These are phyloP conservation scores for Phyllosticta paracitricarpa DNA, from an alignment of 2,329 filamentous ascomycete genomes.

Conservation along the genomic window DNA sequence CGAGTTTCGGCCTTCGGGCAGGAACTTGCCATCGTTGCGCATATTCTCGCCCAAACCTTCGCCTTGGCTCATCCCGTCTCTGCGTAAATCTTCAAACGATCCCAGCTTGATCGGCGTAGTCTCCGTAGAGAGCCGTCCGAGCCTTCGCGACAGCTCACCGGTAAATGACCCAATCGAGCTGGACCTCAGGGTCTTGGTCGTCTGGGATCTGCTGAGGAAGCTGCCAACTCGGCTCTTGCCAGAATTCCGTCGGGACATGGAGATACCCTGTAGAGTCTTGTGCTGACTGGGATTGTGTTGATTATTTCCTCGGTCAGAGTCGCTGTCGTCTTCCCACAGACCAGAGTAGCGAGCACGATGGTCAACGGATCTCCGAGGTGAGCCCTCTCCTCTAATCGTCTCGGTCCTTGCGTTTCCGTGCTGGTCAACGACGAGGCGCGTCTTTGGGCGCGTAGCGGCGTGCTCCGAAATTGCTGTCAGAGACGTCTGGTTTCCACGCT, in stretches of 20 bases:
- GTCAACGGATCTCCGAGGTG: constrained; percentile 24
- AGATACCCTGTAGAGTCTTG: not conserved
- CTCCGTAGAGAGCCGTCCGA: constrained; percentile 2
- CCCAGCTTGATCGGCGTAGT: not conserved
- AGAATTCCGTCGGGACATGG: not conserved
- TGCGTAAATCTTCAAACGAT: constrained; percentile 12
- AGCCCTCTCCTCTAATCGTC: constrained; percentile 28
- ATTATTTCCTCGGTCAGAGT: constrained; percentile 18
- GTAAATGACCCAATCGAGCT: constrained; percentile 4
- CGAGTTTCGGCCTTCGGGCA: not conserved
- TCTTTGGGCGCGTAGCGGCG: constrained; percentile 26
- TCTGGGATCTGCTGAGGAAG: not conserved
- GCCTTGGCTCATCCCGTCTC: constrained; percentile 26
- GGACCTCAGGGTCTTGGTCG: not conserved
- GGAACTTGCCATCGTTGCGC: constrained; percentile 1
- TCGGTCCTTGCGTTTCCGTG: constrained; percentile 38
- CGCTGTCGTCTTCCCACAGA: constrained; percentile 33
- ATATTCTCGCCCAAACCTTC: constrained; percentile 15
- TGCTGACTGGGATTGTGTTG: not conserved
- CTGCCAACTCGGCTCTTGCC: not conserved
- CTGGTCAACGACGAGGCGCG: constrained; percentile 39
- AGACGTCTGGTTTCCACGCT: constrained; percentile 31
- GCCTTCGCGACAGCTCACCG: constrained; percentile 2
- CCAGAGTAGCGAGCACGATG: constrained; percentile 31
- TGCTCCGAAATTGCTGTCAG: constrained; percentile 38